A percentile compares a stretch with the other conserved stretches of the same genome.
Evolutionary conservation across 2,329 filamentous ascomycete species (phyloP).

Genomic region (Helminthosporium solani): DNA sequence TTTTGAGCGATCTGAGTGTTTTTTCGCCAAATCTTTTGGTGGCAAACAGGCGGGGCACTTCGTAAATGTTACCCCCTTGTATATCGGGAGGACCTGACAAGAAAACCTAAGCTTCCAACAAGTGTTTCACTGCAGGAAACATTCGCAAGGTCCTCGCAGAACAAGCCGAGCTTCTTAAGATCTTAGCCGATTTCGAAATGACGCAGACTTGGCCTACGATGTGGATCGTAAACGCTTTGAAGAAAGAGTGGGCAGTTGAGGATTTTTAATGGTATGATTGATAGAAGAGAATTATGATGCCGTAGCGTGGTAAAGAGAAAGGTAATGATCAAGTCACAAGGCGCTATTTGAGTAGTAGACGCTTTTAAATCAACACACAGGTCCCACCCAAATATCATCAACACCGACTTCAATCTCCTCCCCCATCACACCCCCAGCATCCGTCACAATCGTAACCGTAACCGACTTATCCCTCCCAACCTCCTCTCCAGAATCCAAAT

Average conservation of each 20-base stretch:
- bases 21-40: no score
- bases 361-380: neutral
- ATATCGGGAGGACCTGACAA: no score
- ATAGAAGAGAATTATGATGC: no score
- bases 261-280: neutral
- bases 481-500: neutral
- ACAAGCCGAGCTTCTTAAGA: slow-evolving; percentile 21
- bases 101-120: neutral
- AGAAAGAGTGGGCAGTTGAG: slow-evolving; percentile 24
- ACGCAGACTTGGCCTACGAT: slow-evolving; percentile 32
- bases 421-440: slow-evolving; percentile 14
- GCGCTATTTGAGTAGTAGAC: no score
- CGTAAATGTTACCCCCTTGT: no score
- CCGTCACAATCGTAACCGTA: slow-evolving; percentile 9
- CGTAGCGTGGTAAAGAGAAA: no score
- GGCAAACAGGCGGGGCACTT: no score
- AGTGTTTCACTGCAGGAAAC: no score
- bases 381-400: slow-evolving; percentile 14
- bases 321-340: no score
- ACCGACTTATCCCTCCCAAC: slow-evolving; percentile 14
- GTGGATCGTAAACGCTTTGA: slow-evolving; percentile 33
- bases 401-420: slow-evolving; percentile 12
- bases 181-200: slow-evolving; percentile 25
- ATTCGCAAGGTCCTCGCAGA: no score
- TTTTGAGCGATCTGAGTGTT: no score